Evolutionary conservation across 2,329 filamentous ascomycete genomes (phyloP).

Genomic region (Stachybotrys elegans): DNA sequence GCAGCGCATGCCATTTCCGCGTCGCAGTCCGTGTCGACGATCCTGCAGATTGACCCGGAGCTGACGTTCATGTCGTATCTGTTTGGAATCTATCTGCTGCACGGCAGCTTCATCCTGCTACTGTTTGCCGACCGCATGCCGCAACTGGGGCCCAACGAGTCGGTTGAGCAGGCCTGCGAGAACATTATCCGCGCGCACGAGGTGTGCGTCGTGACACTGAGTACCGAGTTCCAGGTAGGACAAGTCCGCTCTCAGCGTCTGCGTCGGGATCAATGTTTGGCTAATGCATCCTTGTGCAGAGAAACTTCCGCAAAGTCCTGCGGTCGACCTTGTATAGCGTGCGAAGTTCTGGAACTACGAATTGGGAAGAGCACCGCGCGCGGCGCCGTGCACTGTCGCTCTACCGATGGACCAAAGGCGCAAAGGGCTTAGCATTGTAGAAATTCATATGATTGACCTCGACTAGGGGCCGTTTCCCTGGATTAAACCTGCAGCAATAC

Average conservation of each 20-base stretch:
- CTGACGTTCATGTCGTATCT: slow-evolving; percentile 48
- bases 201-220: slow-evolving; percentile 44
- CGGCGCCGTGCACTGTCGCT: slow-evolving; percentile 44
- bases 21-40: slow-evolving; percentile 38
- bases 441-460: too few species aligned
- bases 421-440: slow-evolving; percentile 27
- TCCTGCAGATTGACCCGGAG: slow-evolving; percentile 42
- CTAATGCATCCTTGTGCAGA: slow-evolving; percentile 21
- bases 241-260: neutral
- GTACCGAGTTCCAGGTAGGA: slow-evolving; percentile 42
- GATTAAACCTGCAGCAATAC: too few species aligned
- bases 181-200: slow-evolving; percentile 46
- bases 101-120: slow-evolving; percentile 44
- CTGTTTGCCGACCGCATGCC: slow-evolving; percentile 45
- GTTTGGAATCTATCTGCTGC: slow-evolving; percentile 46
- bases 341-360: slow-evolving; percentile 31
- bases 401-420: slow-evolving; percentile 44
- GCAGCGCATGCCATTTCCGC: slow-evolving; percentile 42
- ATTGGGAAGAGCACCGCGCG: slow-evolving; percentile 38
- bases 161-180: slow-evolving; percentile 43
- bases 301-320: slow-evolving; percentile 51
- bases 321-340: slow-evolving; percentile 42
- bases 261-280: neutral
- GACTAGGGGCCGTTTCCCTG: too few species aligned
- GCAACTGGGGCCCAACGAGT: slow-evolving; percentile 37